These are phyloP conservation scores for Actinidia arguta DNA, from an alignment of 179 eudicot species.

Conservation along the genomic window DNA sequence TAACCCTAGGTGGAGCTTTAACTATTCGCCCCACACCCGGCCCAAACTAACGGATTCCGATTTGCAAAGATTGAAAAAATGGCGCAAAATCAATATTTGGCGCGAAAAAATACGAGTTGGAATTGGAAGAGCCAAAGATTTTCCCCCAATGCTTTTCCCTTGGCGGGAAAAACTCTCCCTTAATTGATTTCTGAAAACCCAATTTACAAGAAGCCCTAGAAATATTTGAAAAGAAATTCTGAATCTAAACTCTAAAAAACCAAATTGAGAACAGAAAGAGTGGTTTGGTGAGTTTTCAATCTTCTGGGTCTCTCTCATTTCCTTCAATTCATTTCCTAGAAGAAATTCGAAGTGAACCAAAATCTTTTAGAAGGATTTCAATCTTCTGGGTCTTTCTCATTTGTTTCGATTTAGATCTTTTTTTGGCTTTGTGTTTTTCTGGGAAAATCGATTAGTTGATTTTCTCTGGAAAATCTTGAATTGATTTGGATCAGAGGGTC, in stretches of 20 bases:
- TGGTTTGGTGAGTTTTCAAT: background rate
- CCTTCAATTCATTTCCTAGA: background rate
- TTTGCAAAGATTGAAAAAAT: too few relatives aligned
- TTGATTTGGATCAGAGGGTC: too few relatives aligned
- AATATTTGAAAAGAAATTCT: too few relatives aligned
- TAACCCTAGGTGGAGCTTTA: too few relatives aligned
- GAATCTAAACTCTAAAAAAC: background rate
- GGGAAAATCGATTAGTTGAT: background rate
- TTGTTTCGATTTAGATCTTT: background rate
- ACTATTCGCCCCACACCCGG: too few relatives aligned
- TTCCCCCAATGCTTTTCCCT: too few relatives aligned
- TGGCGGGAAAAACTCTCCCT: background rate
- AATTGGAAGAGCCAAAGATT: too few relatives aligned
- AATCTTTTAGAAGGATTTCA: background rate
- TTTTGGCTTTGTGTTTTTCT: background rate
- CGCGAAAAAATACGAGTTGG: slow-evolving; percentile 5
- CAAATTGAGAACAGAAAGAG: background rate
- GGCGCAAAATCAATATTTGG: background rate
- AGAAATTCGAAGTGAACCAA: background rate
- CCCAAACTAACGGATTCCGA: too few relatives aligned
- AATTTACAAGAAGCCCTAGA: background rate
- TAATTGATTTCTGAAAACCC: background rate
- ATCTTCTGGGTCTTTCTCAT: too few relatives aligned
- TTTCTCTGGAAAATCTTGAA: background rate
- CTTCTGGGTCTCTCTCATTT: background rate